Evolutionary conservation across 2,329 filamentous ascomycete species (phyloP), one percentile per base, ranked within the genome.

Genomic region (Penicillium brasilianum): DNA sequence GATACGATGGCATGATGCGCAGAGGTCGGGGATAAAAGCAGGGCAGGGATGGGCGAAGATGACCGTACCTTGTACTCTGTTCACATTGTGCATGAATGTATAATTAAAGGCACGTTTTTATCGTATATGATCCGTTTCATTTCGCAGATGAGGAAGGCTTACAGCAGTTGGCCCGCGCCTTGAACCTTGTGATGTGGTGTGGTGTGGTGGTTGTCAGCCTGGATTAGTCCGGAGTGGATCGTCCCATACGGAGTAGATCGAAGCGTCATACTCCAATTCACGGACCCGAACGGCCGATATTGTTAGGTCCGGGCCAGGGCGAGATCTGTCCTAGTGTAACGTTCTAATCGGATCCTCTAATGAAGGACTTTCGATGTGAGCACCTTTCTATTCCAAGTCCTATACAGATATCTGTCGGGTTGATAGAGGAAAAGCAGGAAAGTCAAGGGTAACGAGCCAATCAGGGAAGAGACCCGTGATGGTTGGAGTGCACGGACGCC

Each of bases 401-500:
- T 22, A 22, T 4, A 18, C 10, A 4, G 6, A 11, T 30, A n/a
- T 7, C 30, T n/a, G 25, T 28, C 22, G 43, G 13, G 22, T 46
- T 28, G 22, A 22, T 46, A 10, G 18, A 46, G 44, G 44, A 28
- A 28, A 48, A 48, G 44, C 44, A 48, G 44, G 44, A 48, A 48
- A 48, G 44, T n/a, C 25, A 25, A 28, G 25, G 14, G 22, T 1
- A 28, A 28, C 6, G 22, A 48, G 44, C 22, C 44, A 48, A 48
- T 30, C 25, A 28, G 13, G 14, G 14, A n/a, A 14, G 22, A n/a
- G 22, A 30, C 6, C 22, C 3, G 44, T 1, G 4, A 7, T 3
- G 25, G 44, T 48, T 30, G 44, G 22, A 28, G 44, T 28, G 44
- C 44, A 48, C 44, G 44, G 44, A 48, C 44, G 25, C 44, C 25